Base-by-base conservation (phyloP, 148 eudicot species). In the Cornus suecica region DNA sequence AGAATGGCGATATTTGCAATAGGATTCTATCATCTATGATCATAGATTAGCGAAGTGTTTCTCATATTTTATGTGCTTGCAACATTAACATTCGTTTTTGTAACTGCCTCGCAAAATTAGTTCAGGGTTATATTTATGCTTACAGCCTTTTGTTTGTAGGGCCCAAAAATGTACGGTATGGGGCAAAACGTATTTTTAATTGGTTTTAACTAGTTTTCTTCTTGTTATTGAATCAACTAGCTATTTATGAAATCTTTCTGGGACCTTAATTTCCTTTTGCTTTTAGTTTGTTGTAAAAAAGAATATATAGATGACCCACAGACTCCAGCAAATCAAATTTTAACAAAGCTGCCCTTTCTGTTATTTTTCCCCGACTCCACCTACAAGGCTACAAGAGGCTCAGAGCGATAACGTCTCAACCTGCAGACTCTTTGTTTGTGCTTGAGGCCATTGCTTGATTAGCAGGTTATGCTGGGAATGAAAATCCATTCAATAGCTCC, bases 381-480 rank as follows among this genome's bases (percentile, higher is more conserved):
- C 27, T 54, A 61, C 30, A 37, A 29, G 74, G 31, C 27, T 54
- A 61, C 30, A 37, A 29, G 74, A 58, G 31, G 65, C 27, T 13
- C 34, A 22, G 31, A 58, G 6, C 25, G n/a, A 58, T 20, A 6
- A 18, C n/a, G 62, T 37, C 42, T 72, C n/a, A 61, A 32, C 75
- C 75, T 2, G 23, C 15, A 6, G n/a, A 29, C n/a, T n/a, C 25
- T 20, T 5, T 73, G 16, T 73, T 8, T 68, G 42, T 37, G 42
- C 32, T 73, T 62, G 58, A 73, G 76, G 54, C 32, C 25, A 73
- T 61, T 29, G 64, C 25, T 62, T 73, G 68, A 73, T 24, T 61
- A 60, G 54, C 48, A 24, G 76, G 54, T 62, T 32, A 58, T n/a
- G n/a, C n/a, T n/a, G n/a, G n/a, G n/a, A n/a, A n/a, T n/a, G n/a